Conservation (phyloP, 192 early-diverging fungal species). For the Backusella circina region DNA sequence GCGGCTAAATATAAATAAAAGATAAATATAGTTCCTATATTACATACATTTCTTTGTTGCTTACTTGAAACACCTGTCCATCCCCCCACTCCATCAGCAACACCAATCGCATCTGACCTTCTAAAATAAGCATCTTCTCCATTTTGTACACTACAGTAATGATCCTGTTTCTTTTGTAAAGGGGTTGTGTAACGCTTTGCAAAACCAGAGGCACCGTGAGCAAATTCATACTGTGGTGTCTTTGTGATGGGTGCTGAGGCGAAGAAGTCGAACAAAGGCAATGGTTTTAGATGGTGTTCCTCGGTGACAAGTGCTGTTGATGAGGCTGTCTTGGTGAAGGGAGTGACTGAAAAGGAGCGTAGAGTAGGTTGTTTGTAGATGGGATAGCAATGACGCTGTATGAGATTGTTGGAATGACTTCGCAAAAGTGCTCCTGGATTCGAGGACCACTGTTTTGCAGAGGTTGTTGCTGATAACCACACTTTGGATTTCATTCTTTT, state of each 20-base stretch:
- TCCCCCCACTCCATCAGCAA: slow-evolving; percentile 95
- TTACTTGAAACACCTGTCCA: slow-evolving; percentile 55
- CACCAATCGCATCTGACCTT: slow-evolving; percentile 83
- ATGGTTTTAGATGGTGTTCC: not conserved
- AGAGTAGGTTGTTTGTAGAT: not conserved
- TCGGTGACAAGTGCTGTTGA: not conserved
- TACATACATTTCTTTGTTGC: not conserved
- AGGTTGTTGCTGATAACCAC: not conserved
- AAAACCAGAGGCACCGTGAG: slow-evolving; percentile 21
- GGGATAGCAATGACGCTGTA: not conserved
- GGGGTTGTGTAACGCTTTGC: slow-evolving; percentile 22
- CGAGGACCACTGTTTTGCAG: not conserved
- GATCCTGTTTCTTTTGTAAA: slow-evolving; percentile 30
- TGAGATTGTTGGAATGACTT: not conserved
- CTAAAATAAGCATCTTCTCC: slow-evolving; percentile 96
- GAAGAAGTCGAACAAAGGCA: slow-evolving; percentile 15
- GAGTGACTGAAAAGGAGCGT: not conserved
- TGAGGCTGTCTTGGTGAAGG: not conserved
- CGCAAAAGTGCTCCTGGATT: not conserved
- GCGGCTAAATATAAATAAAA: slow-evolving; percentile 53
- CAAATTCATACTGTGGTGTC: slow-evolving; percentile 14
- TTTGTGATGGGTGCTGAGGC: not conserved
- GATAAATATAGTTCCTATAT: not conserved
- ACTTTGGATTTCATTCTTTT: slow-evolving; percentile 3
- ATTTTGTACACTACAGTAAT: slow-evolving; percentile 63